Conservation (phyloP, 202 grass and related monocot species). For the Panicum virgatum region DNA sequence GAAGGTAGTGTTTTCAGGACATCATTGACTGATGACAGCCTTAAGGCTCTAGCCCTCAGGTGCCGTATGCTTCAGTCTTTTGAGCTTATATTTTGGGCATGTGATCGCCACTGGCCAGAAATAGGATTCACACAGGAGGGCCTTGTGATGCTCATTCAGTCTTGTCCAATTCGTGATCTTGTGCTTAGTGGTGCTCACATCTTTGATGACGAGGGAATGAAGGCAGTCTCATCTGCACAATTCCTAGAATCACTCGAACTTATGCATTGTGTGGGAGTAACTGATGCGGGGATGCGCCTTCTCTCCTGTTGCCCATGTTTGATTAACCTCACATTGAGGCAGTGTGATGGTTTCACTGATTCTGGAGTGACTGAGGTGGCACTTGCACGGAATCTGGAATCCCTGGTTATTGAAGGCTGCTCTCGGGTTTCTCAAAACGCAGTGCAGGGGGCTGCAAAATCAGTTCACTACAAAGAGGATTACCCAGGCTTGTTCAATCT, state of each 20-base stretch:
- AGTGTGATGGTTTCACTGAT: neutral
- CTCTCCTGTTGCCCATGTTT: neutral
- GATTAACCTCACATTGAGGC: neutral
- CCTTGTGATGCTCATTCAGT: conserved; percentile 30
- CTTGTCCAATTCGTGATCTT: conserved; percentile 51
- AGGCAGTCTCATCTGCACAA: conserved; percentile 28
- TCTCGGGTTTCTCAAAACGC: neutral
- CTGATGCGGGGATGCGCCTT: neutral
- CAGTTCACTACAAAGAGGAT: neutral
- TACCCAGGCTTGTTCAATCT: neutral
- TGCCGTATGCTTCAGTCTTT: neutral
- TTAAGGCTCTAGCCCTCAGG: neutral
- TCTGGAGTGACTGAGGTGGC: neutral
- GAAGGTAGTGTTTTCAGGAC: neutral
- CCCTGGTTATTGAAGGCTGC: neutral
- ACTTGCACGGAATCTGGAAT: neutral
- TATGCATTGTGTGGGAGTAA: neutral
- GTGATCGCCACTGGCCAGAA: neutral
- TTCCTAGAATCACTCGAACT: neutral
- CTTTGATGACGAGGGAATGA: conserved; percentile 46
- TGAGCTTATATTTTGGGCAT: neutral
- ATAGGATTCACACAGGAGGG: conserved; percentile 20
- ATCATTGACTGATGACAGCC: neutral
- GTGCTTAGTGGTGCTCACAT: conserved; percentile 39
- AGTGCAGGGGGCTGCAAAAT: neutral